Evolutionary conservation across 805 yeast genomes (phyloP).

Genomic region (Candida alai): DNA sequence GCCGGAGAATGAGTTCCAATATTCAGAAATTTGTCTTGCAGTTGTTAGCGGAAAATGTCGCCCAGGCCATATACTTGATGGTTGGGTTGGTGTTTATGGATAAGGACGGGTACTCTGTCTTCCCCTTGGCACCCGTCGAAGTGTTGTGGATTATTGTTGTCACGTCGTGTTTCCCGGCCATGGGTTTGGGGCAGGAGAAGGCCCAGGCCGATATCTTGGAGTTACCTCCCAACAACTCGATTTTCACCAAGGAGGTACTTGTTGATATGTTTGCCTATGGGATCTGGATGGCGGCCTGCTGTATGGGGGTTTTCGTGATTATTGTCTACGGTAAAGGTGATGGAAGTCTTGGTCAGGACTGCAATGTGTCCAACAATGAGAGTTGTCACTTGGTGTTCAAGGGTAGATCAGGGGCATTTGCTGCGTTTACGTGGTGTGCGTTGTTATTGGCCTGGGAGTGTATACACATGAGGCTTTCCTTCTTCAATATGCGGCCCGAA

Average conservation of each 20-base stretch:
- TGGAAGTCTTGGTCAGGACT: constrained; percentile 61
- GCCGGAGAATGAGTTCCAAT: constrained; percentile 31
- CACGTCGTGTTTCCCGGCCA: constrained; percentile 35
- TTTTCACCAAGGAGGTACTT: constrained; percentile 65
- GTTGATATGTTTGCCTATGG: constrained; percentile 73
- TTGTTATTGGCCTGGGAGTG: constrained; percentile 83
- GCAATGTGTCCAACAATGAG: constrained; percentile 50
- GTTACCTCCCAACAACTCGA: constrained; percentile 58
- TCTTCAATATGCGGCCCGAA: constrained; percentile 68
- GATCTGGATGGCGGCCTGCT: constrained; percentile 64
- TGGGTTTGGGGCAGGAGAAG: constrained; percentile 47
- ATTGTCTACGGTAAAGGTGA: constrained; percentile 64
- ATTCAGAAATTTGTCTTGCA: constrained; percentile 33
- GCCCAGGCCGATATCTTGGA: constrained; percentile 64
- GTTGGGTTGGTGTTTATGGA: constrained; percentile 73
- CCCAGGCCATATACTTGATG: constrained; percentile 62
- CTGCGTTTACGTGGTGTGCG: constrained; percentile 84
- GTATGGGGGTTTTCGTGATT: constrained; percentile 62
- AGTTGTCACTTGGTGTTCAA: constrained; percentile 62
- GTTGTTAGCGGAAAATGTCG: constrained; percentile 34
- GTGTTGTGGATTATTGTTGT: constrained; percentile 34
- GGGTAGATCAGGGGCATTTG: constrained; percentile 75
- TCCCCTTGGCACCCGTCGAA: constrained; percentile 58
- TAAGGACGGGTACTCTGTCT: constrained; percentile 61
- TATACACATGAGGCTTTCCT: constrained; percentile 63